These are phyloP conservation scores for Firmiana major DNA, from an alignment of 345 rosid species.

Conservation along the genomic window DNA sequence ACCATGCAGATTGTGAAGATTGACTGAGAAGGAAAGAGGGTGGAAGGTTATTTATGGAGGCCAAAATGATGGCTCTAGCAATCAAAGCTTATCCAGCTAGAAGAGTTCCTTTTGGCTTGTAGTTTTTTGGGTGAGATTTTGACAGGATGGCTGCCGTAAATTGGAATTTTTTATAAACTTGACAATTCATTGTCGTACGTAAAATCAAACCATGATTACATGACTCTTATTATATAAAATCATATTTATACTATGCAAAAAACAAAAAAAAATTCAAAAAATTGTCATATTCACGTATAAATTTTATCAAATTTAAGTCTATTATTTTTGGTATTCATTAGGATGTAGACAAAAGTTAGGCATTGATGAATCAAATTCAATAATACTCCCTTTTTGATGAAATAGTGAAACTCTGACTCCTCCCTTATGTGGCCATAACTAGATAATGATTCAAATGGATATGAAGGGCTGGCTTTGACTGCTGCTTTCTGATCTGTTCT, in stretches of 20 bases:
- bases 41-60: neutral
- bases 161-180: neutral
- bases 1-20: neutral
- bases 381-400: neutral
- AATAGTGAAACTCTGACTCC: constrained; percentile 7
- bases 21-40: neutral
- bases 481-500: neutral
- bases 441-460: constrained; percentile 6
- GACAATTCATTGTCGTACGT: no score
- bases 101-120: neutral
- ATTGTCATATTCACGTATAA: no score
- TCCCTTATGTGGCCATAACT: neutral
- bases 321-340: no score
- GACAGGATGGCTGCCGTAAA: neutral
- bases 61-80: neutral
- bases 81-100: neutral
- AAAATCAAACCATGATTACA: no score
- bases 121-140: neutral
- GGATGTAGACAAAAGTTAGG: neutral
- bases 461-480: neutral
- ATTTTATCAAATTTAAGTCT: no score
- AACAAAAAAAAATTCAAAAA: no score
- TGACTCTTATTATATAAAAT: no score
- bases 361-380: neutral
- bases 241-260: no score